These are phyloP conservation scores for Lepidium didymum DNA, from an alignment of 345 rosid species.

Conservation along the genomic window DNA sequence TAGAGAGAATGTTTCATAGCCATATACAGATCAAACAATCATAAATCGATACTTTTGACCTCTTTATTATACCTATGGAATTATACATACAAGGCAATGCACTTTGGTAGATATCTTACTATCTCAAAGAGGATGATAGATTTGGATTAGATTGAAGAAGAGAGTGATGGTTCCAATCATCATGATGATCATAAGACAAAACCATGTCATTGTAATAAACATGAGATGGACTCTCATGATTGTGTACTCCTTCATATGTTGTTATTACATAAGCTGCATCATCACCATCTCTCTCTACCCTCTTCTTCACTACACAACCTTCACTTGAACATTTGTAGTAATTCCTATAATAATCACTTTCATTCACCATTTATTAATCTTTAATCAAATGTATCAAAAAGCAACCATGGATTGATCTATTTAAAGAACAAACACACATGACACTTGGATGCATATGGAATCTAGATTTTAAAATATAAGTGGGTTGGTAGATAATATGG, in stretches of 20 bases:
- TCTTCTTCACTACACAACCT: conserved; percentile 79
- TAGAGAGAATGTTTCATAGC: background rate
- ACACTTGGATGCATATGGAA: conserved; percentile 1
- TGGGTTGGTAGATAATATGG: conserved; percentile 22
- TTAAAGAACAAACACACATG: background rate
- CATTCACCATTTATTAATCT: background rate
- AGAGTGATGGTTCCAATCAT: conserved; percentile 24
- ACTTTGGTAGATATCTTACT: background rate
- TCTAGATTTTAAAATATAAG: conserved; percentile 6
- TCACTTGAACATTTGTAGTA: conserved; percentile 69
- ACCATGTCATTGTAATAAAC: conserved; percentile 35
- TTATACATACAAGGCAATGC: background rate
- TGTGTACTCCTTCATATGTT: conserved; percentile 73
- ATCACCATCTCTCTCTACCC: conserved; percentile 69
- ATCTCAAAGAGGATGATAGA: conserved; percentile 1
- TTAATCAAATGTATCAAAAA: background rate
- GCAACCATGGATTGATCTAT: background rate
- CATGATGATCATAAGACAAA: conserved; percentile 18
- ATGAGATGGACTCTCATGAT: conserved; percentile 49
- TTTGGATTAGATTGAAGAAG: conserved; percentile 10
- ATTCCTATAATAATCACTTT: conserved; percentile 40
- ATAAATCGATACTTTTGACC: background rate
- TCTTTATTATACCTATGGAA: conserved; percentile 9
- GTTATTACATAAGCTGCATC: conserved; percentile 65
- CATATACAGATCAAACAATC: background rate